Evolutionary conservation across 306 rosid genomes (phyloP), one percentile per base, ranked within the genome.

Genomic region (Alnus rubra): DNA sequence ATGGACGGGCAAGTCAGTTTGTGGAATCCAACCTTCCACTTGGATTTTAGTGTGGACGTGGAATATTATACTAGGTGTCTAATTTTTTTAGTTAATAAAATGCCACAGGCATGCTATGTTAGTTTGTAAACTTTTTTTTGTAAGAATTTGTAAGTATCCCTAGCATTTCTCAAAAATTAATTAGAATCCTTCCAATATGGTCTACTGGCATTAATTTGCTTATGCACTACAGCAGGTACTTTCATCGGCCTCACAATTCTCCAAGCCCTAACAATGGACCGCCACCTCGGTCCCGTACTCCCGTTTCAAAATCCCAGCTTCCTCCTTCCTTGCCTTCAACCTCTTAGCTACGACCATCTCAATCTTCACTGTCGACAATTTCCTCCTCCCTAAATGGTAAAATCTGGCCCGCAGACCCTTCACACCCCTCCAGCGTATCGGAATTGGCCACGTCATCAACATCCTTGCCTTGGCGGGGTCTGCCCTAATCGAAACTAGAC

Each of bases 231-330:
- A 31, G 37, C 76, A 1, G 84, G 75, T 19, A 64, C 71, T 9
- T 51, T 39, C 19, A 49, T 28, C 28, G 80, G 84, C 67, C 69
- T 76, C 5, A 14, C 71, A 19, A 30, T 78, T 33, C 78, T 84
- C 18, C 81, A 79, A 71, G 84, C 81, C 75, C 76, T 84, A 74
- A 72, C 79, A 2, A 79, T 84, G 87, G 78, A 84, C 33, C 58
- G 84, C 39, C 55, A 72, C 23, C 50, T 84, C 53, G 87, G 81
- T 31, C 69, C 54, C n/a, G n/a, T n/a, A n/a, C n/a, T n/a, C n/a
- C n/a, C 56, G 42, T 42, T 67, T 84, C 84, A 30, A 39, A 72
- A 78, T 83, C 72, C 80, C 87, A 1, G 79, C 84, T 11, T 65
- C 51, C 13, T 62, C 87, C 2, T 63, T 83, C 44, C 6, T 56